phyloP scores from a whole-genome alignment of 805 yeast genomes.

The Spathaspora gorwiae region DNA sequence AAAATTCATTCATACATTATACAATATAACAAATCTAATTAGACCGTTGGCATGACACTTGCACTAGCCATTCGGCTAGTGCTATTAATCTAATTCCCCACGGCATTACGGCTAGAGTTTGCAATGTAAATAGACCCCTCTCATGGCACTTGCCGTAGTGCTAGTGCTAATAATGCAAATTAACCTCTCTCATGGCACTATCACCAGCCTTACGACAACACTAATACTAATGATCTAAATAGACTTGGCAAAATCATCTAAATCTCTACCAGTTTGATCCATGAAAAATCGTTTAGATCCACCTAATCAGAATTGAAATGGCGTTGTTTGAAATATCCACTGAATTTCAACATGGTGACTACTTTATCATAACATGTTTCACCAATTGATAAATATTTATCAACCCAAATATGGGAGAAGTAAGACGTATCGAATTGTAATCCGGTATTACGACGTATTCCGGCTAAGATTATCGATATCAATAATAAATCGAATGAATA shows the following conservation, averaged over 20 bases:
- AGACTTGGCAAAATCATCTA: constrained; percentile 17
- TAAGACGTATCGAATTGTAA: constrained; percentile 48
- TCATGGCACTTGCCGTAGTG: too few relatives aligned
- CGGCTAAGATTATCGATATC: constrained; percentile 79
- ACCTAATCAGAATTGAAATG: constrained; percentile 31
- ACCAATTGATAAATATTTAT: constrained; percentile 54
- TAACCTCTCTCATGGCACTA: too few relatives aligned
- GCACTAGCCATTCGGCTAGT: too few relatives aligned
- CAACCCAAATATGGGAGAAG: constrained; percentile 49
- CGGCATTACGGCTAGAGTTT: too few relatives aligned
- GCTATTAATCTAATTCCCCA: too few relatives aligned
- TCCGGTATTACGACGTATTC: constrained; percentile 81
- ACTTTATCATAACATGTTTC: constrained; percentile 52
- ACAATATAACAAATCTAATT: too few relatives aligned
- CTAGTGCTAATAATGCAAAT: too few relatives aligned
- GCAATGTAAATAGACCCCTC: too few relatives aligned
- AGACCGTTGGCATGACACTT: too few relatives aligned
- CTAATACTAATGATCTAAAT: not conserved
- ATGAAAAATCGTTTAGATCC: constrained; percentile 26
- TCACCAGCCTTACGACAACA: too few relatives aligned
- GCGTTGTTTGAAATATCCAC: constrained; percentile 49
- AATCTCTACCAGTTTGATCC: constrained; percentile 27
- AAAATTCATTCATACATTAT: too few relatives aligned
- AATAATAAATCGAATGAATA: constrained; percentile 73
- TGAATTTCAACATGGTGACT: constrained; percentile 40